Base-by-base conservation (phyloP, 1,139 yeast genomes). In the Scheffersomyces segobiensis region DNA sequence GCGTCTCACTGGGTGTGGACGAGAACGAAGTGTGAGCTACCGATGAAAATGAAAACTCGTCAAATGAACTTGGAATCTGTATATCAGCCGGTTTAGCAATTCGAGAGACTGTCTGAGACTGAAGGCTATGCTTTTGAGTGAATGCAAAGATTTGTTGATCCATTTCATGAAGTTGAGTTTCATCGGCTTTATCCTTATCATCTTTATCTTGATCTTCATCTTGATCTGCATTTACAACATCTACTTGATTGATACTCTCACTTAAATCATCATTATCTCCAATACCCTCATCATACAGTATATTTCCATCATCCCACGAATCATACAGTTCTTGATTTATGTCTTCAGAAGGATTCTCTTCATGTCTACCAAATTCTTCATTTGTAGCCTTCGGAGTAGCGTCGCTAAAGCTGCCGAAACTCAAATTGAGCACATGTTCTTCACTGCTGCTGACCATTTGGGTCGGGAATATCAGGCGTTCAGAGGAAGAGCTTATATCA, bases 61-160 rank as follows among this genome's bases (percentile, higher is more conserved):
- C 63, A 26, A 60, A 60, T 0, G 67, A 64, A 20, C 66, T 61
- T 7, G 63, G 65, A 19, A 64, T 59, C 51, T 65, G 66, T 18
- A 62, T 26, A n/a, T 32, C 42, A 32, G 14, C 42, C 12, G 42
- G 17, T 26, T 14, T 46, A 20, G 19, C 4, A 32, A 46, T 14
- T 19, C 21, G 24, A 2, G 49, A 39, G 39, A 18, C 6, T 20
- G 17, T 14, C 32, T n/a, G 32, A 32, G 49, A 19, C 22, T 18
- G 49, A 52, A 18, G 49, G 20, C 14, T 48, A 8, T 5, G 55
- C 20, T 54, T 57, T 24, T 61, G 65, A 20, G 64, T 61, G n/a
- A 62, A 49, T 32, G 57, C 53, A 49, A 50, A 52, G 59, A 64
- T 49, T n/a, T 56, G 58, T 48, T 57, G 60, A 51, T 64, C 67